These are phyloP conservation scores for Curvularia lunata DNA, from an alignment of 2,329 filamentous ascomycete species.

Conservation along the genomic window DNA sequence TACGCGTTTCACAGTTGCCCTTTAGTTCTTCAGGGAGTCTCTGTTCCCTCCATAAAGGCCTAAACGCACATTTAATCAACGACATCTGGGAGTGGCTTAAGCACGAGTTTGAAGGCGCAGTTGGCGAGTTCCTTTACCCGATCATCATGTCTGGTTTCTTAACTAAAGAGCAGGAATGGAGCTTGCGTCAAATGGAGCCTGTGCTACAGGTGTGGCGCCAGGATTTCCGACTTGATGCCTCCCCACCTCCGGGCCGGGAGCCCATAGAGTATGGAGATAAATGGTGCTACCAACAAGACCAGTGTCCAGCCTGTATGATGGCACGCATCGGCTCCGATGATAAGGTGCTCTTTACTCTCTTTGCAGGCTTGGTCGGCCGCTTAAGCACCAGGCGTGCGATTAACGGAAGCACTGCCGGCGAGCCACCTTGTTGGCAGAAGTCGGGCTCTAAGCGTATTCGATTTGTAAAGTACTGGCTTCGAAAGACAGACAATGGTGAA, in stretches of 20 bases:
- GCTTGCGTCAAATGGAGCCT: constrained; percentile 37
- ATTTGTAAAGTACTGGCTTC: constrained; percentile 37
- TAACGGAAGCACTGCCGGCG: constrained; percentile 5
- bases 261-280: constrained; percentile 23
- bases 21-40: constrained; percentile 18
- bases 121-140: constrained; percentile 38
- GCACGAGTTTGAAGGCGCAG: constrained; percentile 30
- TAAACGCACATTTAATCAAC: constrained; percentile 28
- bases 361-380: constrained; percentile 35
- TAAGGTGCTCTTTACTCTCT: constrained; percentile 32
- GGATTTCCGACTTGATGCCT: constrained; percentile 21
- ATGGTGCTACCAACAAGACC: constrained; percentile 32
- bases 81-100: constrained; percentile 33
- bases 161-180: constrained; percentile 20
- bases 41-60: constrained; percentile 34
- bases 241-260: constrained; percentile 24
- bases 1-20: constrained; percentile 28
- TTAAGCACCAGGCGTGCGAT: constrained; percentile 9
- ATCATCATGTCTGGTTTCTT: constrained; percentile 31
- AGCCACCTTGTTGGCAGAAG: constrained; percentile 14
- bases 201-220: constrained; percentile 35
- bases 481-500: constrained; percentile 14
- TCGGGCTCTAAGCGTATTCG: constrained; percentile 30
- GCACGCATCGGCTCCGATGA: constrained; percentile 37
- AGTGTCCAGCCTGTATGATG: constrained; percentile 42